A percentile compares a stretch with the other conserved stretches of the same genome.
These are phyloP conservation scores for Bocquillonia castaneifolia DNA, from an alignment of 441 rosid species.

Conservation along the genomic window DNA sequence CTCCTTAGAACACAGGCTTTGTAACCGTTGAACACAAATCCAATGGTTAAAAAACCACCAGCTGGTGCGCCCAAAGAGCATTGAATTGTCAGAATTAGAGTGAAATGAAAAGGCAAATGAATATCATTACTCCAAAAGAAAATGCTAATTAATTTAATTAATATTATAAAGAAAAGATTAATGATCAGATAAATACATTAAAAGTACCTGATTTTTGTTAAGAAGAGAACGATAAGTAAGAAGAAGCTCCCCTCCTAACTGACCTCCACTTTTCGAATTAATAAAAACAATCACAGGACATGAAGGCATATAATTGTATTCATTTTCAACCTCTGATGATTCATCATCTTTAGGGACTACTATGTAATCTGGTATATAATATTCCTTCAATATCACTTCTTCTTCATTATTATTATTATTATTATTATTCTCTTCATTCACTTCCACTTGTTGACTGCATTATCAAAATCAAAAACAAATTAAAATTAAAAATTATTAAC, in stretches of 20 bases:
- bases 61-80: too few species aligned
- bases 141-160: too few species aligned
- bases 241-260: conserved; percentile 70
- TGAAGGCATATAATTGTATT: conserved; percentile 26
- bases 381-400: conserved; percentile 30
- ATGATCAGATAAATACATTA: not conserved
- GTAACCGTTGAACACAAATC: too few species aligned
- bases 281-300: conserved; percentile 72
- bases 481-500: not conserved
- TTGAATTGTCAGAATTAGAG: too few species aligned
- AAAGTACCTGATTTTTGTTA: conserved; percentile 45
- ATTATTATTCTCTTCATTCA: conserved; percentile 15
- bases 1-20: too few species aligned
- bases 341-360: conserved; percentile 28
- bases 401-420: too few species aligned
- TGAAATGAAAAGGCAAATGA: too few species aligned
- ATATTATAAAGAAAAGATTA: too few species aligned
- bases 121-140: too few species aligned
- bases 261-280: conserved; percentile 82
- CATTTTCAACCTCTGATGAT: conserved; percentile 10
- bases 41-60: too few species aligned
- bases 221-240: conserved; percentile 58
- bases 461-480: not conserved
- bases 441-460: conserved; percentile 29
- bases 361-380: conserved; percentile 52